Base-by-base conservation (phyloP, 768 basidiomycete species). In the Lactarius quietus region DNA sequence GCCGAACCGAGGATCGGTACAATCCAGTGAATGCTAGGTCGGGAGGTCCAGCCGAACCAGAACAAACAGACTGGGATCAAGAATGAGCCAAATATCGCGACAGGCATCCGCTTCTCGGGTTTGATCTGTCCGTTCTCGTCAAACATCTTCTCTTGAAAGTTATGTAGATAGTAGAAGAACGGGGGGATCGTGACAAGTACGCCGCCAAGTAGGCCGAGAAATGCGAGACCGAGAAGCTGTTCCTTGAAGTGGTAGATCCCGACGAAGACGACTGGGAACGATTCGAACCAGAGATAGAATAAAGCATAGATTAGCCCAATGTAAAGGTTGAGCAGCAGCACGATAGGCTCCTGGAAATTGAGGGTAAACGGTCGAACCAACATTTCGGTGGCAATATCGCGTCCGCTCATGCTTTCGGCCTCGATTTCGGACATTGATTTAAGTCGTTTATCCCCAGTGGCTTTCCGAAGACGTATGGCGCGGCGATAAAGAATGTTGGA, bases 241-340 rank as follows among this genome's bases (percentile, higher is more conserved):
- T 71, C 64, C 57, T 66, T 73, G 72, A 75, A 77, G 48, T 72
- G 73, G 57, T 76, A 75, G 57, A 74, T 72, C 52, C 60, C 74
- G 51, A 64, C 69, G 67, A 76, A 77, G 14, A 77, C 76, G 23
- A 77, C 63, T 20, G 73, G 72, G 67, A 77, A 77, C 0, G 74
- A 73, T 62, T 76, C 73, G 57, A 76, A 76, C 74, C 74, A 77
- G 58, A 76, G 70, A 69, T 75, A 74, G 43, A 74, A 70, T 33
- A 75, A 54, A 12, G 72, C 73, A 57, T 76, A 77, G 33, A 74
- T 70, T 33, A 77, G 73, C 3, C 70, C 73, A 15, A 75, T 67
- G 59, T 76, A 77, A n/a, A 76, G 61, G 62, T 77, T 76, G 54
- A 71, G 70, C 48, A 71, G 68, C 20, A 73, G 59, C 7, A 77